Conservation (phyloP, 2,329 filamentous ascomycete genomes). For the Trichoderma afroharzianum region DNA sequence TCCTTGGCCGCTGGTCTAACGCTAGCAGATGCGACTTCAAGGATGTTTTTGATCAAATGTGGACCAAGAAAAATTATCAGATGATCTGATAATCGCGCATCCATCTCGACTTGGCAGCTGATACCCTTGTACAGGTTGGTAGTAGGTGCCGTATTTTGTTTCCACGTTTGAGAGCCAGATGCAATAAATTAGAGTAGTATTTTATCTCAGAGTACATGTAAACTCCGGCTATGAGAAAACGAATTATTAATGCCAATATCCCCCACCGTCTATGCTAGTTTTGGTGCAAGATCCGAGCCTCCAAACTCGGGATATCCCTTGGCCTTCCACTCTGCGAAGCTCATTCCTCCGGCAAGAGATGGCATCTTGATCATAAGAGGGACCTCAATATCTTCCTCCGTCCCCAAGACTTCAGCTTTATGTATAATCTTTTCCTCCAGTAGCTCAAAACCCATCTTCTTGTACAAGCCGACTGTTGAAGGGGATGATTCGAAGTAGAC, state of each 20-base stretch:
- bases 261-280: not conserved
- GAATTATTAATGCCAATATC: not conserved
- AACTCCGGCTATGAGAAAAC: not conserved
- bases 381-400: conserved; percentile 35
- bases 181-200: not conserved
- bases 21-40: not conserved
- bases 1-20: not conserved
- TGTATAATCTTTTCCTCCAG: conserved; percentile 35
- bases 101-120: not conserved
- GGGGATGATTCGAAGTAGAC: conserved; percentile 47
- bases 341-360: conserved; percentile 29
- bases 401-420: conserved; percentile 30
- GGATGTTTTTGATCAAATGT: conserved; percentile 1
- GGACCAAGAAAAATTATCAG: conserved; percentile 27
- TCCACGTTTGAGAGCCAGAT: not conserved
- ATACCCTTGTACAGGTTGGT: not conserved
- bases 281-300: not conserved
- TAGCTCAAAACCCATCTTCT: conserved; percentile 43
- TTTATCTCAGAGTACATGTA: not conserved
- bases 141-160: not conserved
- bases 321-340: conserved; percentile 34
- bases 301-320: conserved; percentile 22
- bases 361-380: conserved; percentile 44
- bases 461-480: conserved; percentile 40
- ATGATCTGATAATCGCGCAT: conserved; percentile 33